phyloP scores from a whole-genome alignment of 2,329 filamentous ascomycete species.

The Eurotiales sp. region DNA sequence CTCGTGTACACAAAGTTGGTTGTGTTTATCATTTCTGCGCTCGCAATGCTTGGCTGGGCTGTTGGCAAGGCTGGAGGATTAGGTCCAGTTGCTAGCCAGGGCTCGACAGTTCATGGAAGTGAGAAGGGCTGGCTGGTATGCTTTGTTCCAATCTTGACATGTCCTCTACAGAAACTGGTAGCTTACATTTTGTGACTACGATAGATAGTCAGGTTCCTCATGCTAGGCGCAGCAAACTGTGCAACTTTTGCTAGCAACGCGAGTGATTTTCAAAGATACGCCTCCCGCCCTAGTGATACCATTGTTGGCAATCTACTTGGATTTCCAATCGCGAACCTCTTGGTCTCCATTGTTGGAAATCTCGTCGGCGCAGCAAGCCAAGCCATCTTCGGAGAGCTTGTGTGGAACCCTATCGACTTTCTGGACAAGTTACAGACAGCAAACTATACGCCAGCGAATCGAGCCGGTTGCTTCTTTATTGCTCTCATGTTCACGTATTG shows the following conservation, averaged over 20 bases:
- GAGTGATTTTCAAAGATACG: conserved; percentile 45
- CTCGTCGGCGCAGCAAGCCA: conserved; percentile 32
- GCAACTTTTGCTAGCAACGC: conserved; percentile 34
- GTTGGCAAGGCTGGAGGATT: conserved; percentile 31
- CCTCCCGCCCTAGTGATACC: conserved; percentile 38
- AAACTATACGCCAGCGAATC: conserved; percentile 32
- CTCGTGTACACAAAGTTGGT: conserved; percentile 35
- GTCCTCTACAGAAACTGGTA: no score
- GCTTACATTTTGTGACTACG: no score
- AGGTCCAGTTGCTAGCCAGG: conserved; percentile 20
- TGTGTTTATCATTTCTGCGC: conserved; percentile 36
- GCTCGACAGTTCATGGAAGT: conserved; percentile 28
- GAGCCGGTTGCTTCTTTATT: conserved; percentile 41
- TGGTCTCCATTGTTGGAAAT: conserved; percentile 40
- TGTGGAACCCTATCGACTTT: conserved; percentile 35
- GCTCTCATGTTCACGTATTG: conserved; percentile 42
- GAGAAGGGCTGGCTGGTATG: conserved; percentile 36
- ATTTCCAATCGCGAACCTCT: conserved; percentile 38
- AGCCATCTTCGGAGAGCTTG: conserved; percentile 29
- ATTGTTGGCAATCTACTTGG: conserved; percentile 40
- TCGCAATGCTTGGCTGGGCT: conserved; percentile 41
- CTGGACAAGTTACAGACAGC: conserved; percentile 34
- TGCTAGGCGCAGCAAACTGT: conserved; percentile 26
- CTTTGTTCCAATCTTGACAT: no score
- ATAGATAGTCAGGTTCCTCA: conserved; percentile 38